Conservation (phyloP, 1,284 basidiomycete species). For the Earliella scabrosa region DNA sequence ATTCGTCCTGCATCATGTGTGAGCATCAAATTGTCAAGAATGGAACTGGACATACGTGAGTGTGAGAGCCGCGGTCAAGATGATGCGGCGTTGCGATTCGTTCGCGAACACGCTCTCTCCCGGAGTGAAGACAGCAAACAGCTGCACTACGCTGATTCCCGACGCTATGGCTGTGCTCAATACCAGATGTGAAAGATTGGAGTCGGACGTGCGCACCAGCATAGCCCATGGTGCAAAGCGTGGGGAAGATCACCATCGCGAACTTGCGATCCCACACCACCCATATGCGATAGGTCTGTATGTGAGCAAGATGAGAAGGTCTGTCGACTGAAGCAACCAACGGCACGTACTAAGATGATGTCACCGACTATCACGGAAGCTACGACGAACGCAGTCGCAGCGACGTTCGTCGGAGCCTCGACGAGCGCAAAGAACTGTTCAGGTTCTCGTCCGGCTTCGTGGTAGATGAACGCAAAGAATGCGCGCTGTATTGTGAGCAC, state of each 20-base stretch:
- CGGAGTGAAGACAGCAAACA: slow-evolving; percentile 10
- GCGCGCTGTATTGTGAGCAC: slow-evolving; percentile 13
- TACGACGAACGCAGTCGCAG: slow-evolving; percentile 15
- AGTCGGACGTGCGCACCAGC: no score
- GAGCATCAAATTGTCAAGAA: background rate
- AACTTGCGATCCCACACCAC: slow-evolving; percentile 19
- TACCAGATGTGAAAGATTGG: no score
- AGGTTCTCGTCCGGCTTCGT: slow-evolving; percentile 9
- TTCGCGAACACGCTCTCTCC: slow-evolving; percentile 20
- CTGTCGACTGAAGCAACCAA: background rate
- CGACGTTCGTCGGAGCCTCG: slow-evolving; percentile 14
- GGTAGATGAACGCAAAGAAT: slow-evolving; percentile 21
- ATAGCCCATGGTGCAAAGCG: slow-evolving; percentile 13
- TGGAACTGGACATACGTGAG: slow-evolving; percentile 7
- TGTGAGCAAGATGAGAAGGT: background rate
- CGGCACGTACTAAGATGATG: slow-evolving; percentile 20
- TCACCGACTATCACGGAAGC: slow-evolving; percentile 22
- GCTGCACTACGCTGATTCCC: slow-evolving; percentile 18
- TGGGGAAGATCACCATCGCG: slow-evolving; percentile 18
- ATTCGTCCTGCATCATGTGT: slow-evolving; percentile 8
- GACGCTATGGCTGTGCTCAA: slow-evolving; percentile 13
- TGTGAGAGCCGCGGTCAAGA: slow-evolving; percentile 15
- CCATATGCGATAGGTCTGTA: slow-evolving; percentile 24
- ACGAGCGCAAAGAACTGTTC: slow-evolving; percentile 14
- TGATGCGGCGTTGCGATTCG: slow-evolving; percentile 15